phyloP scores from a whole-genome alignment of 352 stramenopile genomes.

The Phytophthora hybrid region DNA sequence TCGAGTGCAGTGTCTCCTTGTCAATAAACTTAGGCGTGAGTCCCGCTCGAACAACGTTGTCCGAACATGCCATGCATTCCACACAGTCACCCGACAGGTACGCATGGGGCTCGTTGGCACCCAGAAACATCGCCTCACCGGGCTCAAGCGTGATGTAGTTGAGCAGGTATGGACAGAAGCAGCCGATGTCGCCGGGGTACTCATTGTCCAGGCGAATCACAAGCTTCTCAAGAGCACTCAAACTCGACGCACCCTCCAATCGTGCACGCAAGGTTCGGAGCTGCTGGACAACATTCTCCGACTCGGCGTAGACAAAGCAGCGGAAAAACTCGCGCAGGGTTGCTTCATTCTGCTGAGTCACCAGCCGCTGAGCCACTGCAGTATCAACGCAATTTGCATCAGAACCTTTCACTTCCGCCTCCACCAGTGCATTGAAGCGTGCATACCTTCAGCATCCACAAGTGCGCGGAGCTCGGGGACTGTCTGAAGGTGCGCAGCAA shows the following conservation, averaged over 20 bases:
- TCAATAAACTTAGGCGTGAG: slow-evolving; percentile 99
- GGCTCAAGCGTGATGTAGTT: slow-evolving; percentile 97
- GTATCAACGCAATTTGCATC: slow-evolving; percentile 4
- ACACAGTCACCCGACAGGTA: slow-evolving; percentile 97
- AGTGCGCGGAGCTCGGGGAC: slow-evolving; percentile 92
- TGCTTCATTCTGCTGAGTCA: slow-evolving; percentile 44
- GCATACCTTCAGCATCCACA: slow-evolving; percentile 55
- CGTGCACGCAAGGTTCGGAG: slow-evolving; percentile 83
- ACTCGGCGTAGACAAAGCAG: slow-evolving; percentile 82
- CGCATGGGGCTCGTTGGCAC: slow-evolving; percentile 99
- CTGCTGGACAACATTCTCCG: slow-evolving; percentile 70
- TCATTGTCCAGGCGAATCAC: slow-evolving; percentile 94
- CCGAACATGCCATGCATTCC: slow-evolving; percentile 99
- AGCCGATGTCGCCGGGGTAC: slow-evolving; percentile 97
- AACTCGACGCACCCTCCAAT: slow-evolving; percentile 48
- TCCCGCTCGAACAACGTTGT: slow-evolving; percentile 99
- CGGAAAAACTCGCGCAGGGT: slow-evolving; percentile 79
- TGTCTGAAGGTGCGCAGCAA: slow-evolving; percentile 86
- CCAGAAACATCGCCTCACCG: slow-evolving; percentile 98
- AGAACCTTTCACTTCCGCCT: not conserved
- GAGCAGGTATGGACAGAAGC: slow-evolving; percentile 98
- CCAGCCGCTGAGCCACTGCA: slow-evolving; percentile 50
- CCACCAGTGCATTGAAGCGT: not conserved
- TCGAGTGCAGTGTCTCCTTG: slow-evolving; percentile 96
- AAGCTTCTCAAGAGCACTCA: slow-evolving; percentile 69